phyloP scores from a whole-genome alignment of 805 yeast species.

The Candida sonorensis region DNA sequence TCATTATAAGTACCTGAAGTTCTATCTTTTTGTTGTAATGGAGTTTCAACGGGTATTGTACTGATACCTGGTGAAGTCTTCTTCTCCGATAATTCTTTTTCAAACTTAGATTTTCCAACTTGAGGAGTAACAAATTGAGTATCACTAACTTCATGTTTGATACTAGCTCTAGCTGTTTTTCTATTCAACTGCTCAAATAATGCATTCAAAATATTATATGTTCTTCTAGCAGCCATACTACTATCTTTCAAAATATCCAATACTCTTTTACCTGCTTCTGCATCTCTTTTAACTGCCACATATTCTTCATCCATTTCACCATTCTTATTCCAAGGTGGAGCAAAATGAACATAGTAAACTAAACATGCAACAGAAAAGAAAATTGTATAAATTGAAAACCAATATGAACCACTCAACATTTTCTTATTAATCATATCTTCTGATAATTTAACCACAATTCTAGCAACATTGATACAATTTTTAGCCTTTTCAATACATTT shows the following conservation, averaged over 20 bases:
- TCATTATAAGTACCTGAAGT: too few species aligned
- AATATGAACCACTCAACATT: constrained; percentile 75
- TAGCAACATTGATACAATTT: constrained; percentile 78
- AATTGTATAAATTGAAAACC: constrained; percentile 87
- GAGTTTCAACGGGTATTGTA: constrained; percentile 6
- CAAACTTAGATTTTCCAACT: constrained; percentile 19
- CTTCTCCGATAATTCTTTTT: constrained; percentile 10
- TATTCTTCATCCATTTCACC: constrained; percentile 47
- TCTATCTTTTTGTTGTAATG: background rate
- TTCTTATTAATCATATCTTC: constrained; percentile 70
- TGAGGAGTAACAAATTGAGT: constrained; percentile 23
- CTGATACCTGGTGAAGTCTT: constrained; percentile 3
- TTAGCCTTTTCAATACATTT: constrained; percentile 67
- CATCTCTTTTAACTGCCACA: constrained; percentile 58
- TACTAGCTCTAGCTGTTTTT: constrained; percentile 47
- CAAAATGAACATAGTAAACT: constrained; percentile 66
- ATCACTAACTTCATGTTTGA: constrained; percentile 14
- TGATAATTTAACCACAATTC: constrained; percentile 74
- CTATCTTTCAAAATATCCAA: constrained; percentile 64
- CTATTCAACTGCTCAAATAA: constrained; percentile 73
- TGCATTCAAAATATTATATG: constrained; percentile 73
- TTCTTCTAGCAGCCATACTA: constrained; percentile 72
- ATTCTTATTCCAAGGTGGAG: constrained; percentile 24
- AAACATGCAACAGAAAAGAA: constrained; percentile 85
- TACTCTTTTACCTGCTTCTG: constrained; percentile 74